These are phyloP conservation scores for Boletales sp. DNA, from an alignment of 768 basidiomycete species.

Conservation along the genomic window DNA sequence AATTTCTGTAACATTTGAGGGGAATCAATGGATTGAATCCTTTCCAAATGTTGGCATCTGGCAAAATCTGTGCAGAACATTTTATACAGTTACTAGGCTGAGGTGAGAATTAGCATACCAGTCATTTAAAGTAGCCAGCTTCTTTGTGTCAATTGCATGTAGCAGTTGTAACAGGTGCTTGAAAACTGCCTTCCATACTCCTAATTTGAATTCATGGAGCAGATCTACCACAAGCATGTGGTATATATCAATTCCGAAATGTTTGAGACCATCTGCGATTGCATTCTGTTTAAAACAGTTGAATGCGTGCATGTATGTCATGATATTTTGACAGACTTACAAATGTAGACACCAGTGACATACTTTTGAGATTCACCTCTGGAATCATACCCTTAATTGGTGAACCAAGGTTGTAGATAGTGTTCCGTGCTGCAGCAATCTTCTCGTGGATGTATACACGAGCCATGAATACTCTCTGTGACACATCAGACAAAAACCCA, in stretches of 20 bases:
- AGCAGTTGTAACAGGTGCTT: constrained; percentile 37
- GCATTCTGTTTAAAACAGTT: constrained; percentile 27
- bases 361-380: constrained; percentile 8
- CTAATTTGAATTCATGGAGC: constrained; percentile 41
- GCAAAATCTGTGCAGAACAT: constrained; percentile 9
- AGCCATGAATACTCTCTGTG: not conserved
- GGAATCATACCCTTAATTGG: constrained; percentile 10
- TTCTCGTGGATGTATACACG: not conserved
- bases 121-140: constrained; percentile 21
- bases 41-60: constrained; percentile 21
- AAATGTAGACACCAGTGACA: constrained; percentile 10
- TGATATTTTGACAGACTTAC: not conserved
- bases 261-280: constrained; percentile 23
- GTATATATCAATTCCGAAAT: constrained; percentile 23
- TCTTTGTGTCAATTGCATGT: not conserved
- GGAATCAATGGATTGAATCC: constrained; percentile 35
- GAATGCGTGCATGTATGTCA: not conserved
- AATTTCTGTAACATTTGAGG: constrained; percentile 32
- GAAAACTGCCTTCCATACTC: constrained; percentile 36
- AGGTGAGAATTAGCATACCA: constrained; percentile 14
- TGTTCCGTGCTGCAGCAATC: not conserved
- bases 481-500: constrained; percentile 10
- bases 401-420: constrained; percentile 9
- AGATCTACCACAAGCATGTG: constrained; percentile 32
- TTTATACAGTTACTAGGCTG: not conserved